Conservation (phyloP, 2,329 filamentous ascomycete genomes). For the Aspergillus carbonarius region DNA sequence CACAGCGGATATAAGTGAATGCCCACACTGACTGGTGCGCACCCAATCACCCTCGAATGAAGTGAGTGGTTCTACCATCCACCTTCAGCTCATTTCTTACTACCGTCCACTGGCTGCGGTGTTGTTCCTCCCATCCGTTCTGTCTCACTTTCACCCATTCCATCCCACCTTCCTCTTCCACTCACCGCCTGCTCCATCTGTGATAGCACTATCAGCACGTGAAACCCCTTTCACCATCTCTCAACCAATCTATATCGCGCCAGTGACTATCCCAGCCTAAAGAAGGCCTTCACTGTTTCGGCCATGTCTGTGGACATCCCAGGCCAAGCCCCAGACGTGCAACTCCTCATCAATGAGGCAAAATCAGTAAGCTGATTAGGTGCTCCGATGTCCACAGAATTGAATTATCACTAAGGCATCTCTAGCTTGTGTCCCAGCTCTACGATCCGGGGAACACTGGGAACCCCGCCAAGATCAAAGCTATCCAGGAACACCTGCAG, state of each 20-base stretch:
- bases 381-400: not conserved
- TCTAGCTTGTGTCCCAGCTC: slow-evolving; percentile 41
- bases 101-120: not conserved
- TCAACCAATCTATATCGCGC: slow-evolving; percentile 17
- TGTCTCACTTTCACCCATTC: slow-evolving; percentile 7
- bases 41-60: not conserved
- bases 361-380: slow-evolving; percentile 23
- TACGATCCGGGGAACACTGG: slow-evolving; percentile 47
- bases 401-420: slow-evolving; percentile 8
- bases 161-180: slow-evolving; percentile 13
- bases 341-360: slow-evolving; percentile 30
- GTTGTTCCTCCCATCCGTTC: not conserved
- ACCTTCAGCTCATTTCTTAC: not conserved
- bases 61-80: not conserved
- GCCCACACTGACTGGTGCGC: not conserved
- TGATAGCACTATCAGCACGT: slow-evolving; percentile 28
- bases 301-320: slow-evolving; percentile 28
- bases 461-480: slow-evolving; percentile 43
- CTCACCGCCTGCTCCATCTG: slow-evolving; percentile 18
- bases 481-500: slow-evolving; percentile 73
- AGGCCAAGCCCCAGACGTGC: slow-evolving; percentile 24
- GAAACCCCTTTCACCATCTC: slow-evolving; percentile 17
- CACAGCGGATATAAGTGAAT: not conserved
- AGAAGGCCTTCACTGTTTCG: slow-evolving; percentile 18
- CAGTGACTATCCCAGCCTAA: slow-evolving; percentile 6